Evolutionary conservation across 2,329 filamentous ascomycete species (phyloP).

Genomic region (Malbranchea zuffiana): DNA sequence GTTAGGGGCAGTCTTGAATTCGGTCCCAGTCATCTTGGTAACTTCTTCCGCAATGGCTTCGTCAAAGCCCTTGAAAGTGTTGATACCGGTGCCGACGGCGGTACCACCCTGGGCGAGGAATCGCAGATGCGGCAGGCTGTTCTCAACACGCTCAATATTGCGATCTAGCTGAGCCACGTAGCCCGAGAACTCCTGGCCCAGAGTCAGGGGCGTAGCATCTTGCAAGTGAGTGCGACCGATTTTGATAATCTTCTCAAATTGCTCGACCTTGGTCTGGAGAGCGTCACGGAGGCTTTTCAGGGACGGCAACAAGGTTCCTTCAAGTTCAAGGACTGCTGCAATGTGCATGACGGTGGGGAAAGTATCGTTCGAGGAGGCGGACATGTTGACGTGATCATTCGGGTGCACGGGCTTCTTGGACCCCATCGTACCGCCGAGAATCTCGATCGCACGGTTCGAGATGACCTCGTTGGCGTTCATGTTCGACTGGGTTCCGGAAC

Average conservation of each 20-base stretch:
- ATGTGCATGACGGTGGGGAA: slow-evolving; percentile 99
- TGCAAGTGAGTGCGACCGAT: slow-evolving; percentile 96
- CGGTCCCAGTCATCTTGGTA: slow-evolving; percentile 77
- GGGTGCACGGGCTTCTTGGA: slow-evolving; percentile 98
- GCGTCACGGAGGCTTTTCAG: slow-evolving; percentile 72
- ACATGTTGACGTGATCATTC: slow-evolving; percentile 99
- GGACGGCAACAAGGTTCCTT: slow-evolving; percentile 72
- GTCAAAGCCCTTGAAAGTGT: slow-evolving; percentile 93
- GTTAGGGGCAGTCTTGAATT: slow-evolving; percentile 95
- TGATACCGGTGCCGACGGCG: slow-evolving; percentile 92
- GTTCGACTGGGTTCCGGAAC: slow-evolving; percentile 96
- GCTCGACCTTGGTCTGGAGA: slow-evolving; percentile 76
- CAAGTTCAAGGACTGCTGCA: slow-evolving; percentile 85
- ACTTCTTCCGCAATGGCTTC: slow-evolving; percentile 88
- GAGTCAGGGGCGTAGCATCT: slow-evolving; percentile 88
- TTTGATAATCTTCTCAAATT: slow-evolving; percentile 95
- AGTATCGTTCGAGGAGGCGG: slow-evolving; percentile 95
- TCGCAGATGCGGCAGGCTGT: slow-evolving; percentile 69
- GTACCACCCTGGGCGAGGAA: slow-evolving; percentile 91
- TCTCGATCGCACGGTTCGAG: slow-evolving; percentile 97
- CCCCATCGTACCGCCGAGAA: slow-evolving; percentile 85
- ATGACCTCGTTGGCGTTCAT: slow-evolving; percentile 99
- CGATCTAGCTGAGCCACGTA: slow-evolving; percentile 92
- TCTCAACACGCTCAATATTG: slow-evolving; percentile 77
- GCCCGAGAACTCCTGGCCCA: slow-evolving; percentile 95